Evolutionary conservation across 352 stramenopile genomes (phyloP).

Genomic region (Pythium coloratum): DNA sequence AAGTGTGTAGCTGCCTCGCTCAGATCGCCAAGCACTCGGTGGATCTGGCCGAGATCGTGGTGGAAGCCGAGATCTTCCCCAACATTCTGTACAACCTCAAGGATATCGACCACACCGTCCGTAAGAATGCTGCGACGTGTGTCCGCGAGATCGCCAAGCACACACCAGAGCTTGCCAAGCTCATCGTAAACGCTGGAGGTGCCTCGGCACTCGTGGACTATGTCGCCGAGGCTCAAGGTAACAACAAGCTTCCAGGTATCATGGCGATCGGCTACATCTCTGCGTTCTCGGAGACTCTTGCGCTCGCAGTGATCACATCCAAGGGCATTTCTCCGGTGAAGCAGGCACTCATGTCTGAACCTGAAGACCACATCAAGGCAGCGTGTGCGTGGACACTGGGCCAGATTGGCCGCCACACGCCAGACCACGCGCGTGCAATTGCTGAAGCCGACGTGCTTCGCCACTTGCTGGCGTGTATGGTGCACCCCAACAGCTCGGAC

Average conservation of each 20-base stretch:
- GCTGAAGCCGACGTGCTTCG: slow-evolving; percentile 93
- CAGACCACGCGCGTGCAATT: slow-evolving; percentile 91
- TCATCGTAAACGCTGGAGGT: slow-evolving; percentile 96
- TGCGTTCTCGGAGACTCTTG: slow-evolving; percentile 94
- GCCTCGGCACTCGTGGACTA: slow-evolving; percentile 94
- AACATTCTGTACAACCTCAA: slow-evolving; percentile 95
- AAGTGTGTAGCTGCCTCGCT: slow-evolving; percentile 90
- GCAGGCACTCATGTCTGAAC: slow-evolving; percentile 91
- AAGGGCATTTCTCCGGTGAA: slow-evolving; percentile 93
- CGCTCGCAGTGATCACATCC: slow-evolving; percentile 93
- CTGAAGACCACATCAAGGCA: slow-evolving; percentile 96
- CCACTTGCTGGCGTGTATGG: slow-evolving; percentile 93
- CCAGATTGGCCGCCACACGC: slow-evolving; percentile 93
- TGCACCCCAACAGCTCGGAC: slow-evolving; percentile 90
- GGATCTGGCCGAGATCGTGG: slow-evolving; percentile 94
- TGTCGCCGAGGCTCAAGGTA: slow-evolving; percentile 87
- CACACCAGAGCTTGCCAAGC: slow-evolving; percentile 93
- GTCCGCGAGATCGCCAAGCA: slow-evolving; percentile 95
- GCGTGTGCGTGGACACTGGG: slow-evolving; percentile 94
- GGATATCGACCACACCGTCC: slow-evolving; percentile 93
- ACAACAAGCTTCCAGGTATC: slow-evolving; percentile 93
- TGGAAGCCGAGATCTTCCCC: slow-evolving; percentile 96
- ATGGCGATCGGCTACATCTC: slow-evolving; percentile 96
- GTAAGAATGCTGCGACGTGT: slow-evolving; percentile 95
- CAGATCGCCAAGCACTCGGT: slow-evolving; percentile 96